Conservation (phyloP, 1,284 basidiomycete genomes). For the Melampsora larici-populina region DNA sequence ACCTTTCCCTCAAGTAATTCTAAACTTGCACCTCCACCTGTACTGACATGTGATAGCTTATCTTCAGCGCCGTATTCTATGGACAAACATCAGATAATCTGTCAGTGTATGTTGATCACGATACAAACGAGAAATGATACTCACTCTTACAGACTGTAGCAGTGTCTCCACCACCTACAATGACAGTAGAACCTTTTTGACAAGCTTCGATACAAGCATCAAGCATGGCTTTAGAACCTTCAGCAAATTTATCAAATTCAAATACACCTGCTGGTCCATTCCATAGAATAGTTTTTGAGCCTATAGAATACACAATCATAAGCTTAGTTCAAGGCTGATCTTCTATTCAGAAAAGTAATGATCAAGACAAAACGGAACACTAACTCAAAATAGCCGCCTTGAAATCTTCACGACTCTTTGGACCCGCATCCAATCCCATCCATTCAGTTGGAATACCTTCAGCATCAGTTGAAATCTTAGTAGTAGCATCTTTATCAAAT, state of each 20-base stretch:
- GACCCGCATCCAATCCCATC: constrained; percentile 76
- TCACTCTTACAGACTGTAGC: constrained; percentile 50
- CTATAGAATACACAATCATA: constrained; percentile 34
- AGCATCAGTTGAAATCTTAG: constrained; percentile 70
- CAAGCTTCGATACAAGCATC: constrained; percentile 85
- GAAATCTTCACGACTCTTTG: constrained; percentile 42
- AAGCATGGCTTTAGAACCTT: constrained; percentile 78
- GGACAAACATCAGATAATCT: neutral
- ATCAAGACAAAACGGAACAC: neutral
- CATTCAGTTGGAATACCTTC: constrained; percentile 87
- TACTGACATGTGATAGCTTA: constrained; percentile 90
- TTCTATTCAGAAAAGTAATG: constrained; percentile 63
- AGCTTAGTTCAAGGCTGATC: neutral
- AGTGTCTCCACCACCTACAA: constrained; percentile 62
- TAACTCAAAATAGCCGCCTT: constrained; percentile 32
- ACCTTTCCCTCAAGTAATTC: constrained; percentile 97
- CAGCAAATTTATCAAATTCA: constrained; percentile 87
- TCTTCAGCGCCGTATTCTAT: constrained; percentile 68
- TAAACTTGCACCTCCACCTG: constrained; percentile 91
- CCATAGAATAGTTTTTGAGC: constrained; percentile 93
- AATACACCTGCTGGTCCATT: constrained; percentile 98
- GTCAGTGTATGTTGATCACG: neutral
- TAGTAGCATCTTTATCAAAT: constrained; percentile 88
- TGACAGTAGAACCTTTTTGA: constrained; percentile 80
- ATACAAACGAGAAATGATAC: neutral